Evolutionary conservation across 2,329 filamentous ascomycete genomes (phyloP), one percentile per base, ranked within the genome.

Genomic region (Pyrenochaeta sp.): DNA sequence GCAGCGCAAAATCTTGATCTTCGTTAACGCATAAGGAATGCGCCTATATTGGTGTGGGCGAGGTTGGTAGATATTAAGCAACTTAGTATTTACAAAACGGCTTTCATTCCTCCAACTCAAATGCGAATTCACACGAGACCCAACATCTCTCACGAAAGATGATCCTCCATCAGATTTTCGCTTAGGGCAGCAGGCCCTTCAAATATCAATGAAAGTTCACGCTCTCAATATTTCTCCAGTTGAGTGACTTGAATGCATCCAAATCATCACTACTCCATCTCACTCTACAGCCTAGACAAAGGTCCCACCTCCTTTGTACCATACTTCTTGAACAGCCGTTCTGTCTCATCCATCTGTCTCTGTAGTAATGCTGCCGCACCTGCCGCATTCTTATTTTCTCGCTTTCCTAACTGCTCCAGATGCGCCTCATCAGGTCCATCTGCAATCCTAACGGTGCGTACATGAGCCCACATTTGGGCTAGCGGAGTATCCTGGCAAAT

Each of bases 391-490:
- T 83, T 88, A 74, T 91, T 92, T 81, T 93, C 90, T 64, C 90
- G 90, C 63, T 83, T 82, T 10, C 90, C 90, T 80, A 93, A 82
- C 78, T 93, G 90, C 75, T 90, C 58, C 36, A 71, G 23, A 56
- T 73, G 93, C 53, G 96, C 94, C 85, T 98, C 94, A 76, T 98
- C 94, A 0, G 94, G 94, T 0, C 93, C 94, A 77, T 98, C 94
- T 1, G 91, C 92, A 63, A 96, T 85, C 58, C 90, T 83, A 72
- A 96, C 81, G 2, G 92, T 96, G 48, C 92, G 83, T 68, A 91
- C 89, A 59, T 85, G 79, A 29, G 91, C 88, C 89, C 90, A 96
- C 85, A 92, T 87, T 20, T 58, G 58, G 12, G 68, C 92, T 62
- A 97, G 81, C 20, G 94, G 94, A 6, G 94, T 97, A 73, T 98